Evolutionary conservation across 1,284 basidiomycete species (phyloP).

Genomic region (Moesziomyces sp.): DNA sequence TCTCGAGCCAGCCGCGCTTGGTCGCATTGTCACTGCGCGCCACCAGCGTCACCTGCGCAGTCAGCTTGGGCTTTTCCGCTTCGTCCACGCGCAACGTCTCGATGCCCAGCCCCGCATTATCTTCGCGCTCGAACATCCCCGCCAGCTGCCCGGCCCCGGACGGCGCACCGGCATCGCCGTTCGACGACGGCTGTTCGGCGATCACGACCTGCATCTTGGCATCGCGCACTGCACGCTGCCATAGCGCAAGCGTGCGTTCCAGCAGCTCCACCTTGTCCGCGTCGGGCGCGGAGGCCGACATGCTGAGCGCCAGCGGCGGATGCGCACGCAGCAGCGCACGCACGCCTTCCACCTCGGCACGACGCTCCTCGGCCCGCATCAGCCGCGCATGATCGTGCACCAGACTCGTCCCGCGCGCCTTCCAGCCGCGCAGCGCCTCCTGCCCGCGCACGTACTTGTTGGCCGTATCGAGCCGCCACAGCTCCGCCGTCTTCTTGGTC

Average conservation of each 20-base stretch:
- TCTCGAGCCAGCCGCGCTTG: conserved; percentile 83
- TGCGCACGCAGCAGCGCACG: conserved; percentile 75
- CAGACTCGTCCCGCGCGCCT: conserved; percentile 83
- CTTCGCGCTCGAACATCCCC: conserved; percentile 6
- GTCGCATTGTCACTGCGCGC: conserved; percentile 78
- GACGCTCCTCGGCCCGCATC: conserved; percentile 76
- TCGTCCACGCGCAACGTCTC: too few relatives aligned
- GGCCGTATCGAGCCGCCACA: conserved; percentile 93
- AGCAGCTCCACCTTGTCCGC: conserved; percentile 22
- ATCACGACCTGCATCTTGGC: conserved; percentile 35
- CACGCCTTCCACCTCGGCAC: conserved; percentile 89
- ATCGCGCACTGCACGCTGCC: conserved; percentile 48
- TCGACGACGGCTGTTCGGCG: conserved; percentile 26
- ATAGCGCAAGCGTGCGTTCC: conserved; percentile 35
- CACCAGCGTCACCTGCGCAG: conserved; percentile 45
- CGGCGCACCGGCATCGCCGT: not conserved
- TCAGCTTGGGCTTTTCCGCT: conserved; percentile 35
- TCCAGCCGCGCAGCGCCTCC: conserved; percentile 83
- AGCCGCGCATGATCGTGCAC: conserved; percentile 84
- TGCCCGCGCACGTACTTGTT: conserved; percentile 93
- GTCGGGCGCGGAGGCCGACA: conserved; percentile 48
- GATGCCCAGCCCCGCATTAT: not conserved
- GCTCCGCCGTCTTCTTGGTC: conserved; percentile 84
- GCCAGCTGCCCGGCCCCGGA: conserved; percentile 1
- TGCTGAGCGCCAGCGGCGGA: conserved; percentile 19